Conservation (phyloP, 228 moss, liverwort and hornwort species). For the Sphagnum magellanicum region DNA sequence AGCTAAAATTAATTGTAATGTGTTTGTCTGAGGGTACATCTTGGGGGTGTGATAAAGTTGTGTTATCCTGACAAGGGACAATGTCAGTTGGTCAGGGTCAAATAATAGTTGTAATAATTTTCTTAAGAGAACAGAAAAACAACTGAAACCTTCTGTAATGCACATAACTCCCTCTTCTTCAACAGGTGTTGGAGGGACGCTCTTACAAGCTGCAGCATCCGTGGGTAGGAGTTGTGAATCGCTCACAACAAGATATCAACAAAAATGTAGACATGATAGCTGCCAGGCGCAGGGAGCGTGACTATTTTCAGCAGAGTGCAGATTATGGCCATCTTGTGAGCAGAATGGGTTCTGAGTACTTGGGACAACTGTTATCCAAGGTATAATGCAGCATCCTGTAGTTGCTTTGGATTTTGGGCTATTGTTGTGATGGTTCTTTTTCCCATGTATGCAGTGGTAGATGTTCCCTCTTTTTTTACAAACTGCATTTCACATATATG, state of each 20-base stretch:
- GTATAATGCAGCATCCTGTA: not conserved
- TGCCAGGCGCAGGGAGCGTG: conserved; percentile 39
- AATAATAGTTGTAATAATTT: too few species aligned
- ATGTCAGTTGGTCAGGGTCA: too few species aligned
- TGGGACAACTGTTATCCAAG: conserved; percentile 43
- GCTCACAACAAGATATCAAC: conserved; percentile 51
- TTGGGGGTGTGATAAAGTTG: too few species aligned
- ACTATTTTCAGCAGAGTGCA: conserved; percentile 28
- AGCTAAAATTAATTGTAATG: too few species aligned
- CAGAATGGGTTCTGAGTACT: conserved; percentile 52
- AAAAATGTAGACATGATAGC: conserved; percentile 47
- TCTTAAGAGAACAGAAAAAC: too few species aligned
- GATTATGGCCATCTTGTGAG: conserved; percentile 36
- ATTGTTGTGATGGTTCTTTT: too few species aligned
- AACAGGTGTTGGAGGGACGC: conserved; percentile 37
- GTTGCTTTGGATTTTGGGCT: not conserved
- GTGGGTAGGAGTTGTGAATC: conserved; percentile 58
- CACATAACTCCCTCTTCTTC: not conserved
- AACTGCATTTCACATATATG: too few species aligned
- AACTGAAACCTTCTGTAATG: too few species aligned
- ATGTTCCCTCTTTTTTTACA: too few species aligned
- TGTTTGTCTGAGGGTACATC: too few species aligned
- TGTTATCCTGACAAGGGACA: too few species aligned
- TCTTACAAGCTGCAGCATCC: conserved; percentile 41
- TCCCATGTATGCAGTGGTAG: too few species aligned